Percentiles rank a stretch among this genome's conserved stretches.
Conservation (phyloP, 768 basidiomycete genomes). For the Pholiota molesta region DNA sequence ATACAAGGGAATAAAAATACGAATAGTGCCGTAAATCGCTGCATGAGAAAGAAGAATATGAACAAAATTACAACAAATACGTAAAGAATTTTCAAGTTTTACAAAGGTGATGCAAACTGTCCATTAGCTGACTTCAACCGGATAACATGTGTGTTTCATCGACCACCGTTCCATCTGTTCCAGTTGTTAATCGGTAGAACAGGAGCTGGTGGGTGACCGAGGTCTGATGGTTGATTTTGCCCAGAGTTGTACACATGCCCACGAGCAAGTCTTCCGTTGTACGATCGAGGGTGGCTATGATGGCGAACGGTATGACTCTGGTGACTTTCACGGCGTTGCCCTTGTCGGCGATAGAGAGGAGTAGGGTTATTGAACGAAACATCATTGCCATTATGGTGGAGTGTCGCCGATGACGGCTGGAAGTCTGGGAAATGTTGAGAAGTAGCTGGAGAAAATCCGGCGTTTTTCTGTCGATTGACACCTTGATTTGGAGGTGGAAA, state of each 20-base stretch:
- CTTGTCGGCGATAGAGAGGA: conserved; percentile 26
- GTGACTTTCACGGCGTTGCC: conserved; percentile 20
- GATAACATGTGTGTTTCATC: conserved; percentile 17
- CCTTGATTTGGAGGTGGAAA: conserved; percentile 3
- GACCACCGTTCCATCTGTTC: conserved; percentile 35
- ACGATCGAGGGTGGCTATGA: conserved; percentile 20
- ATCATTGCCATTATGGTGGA: conserved; percentile 15
- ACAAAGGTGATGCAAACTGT: not conserved
- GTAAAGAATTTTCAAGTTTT: conserved; percentile 6
- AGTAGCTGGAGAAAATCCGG: conserved; percentile 13
- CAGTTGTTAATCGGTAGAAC: conserved; percentile 28
- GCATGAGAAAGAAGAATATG: not conserved
- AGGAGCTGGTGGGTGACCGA: conserved; percentile 18
- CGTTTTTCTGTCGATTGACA: conserved; percentile 10
- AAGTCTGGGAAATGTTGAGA: conserved; percentile 14
- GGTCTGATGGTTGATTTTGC: conserved; percentile 13
- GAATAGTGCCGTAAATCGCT: not conserved
- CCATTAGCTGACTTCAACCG: not conserved
- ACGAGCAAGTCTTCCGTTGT: conserved; percentile 20
- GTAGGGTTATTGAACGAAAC: conserved; percentile 10
- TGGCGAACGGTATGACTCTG: conserved; percentile 16
- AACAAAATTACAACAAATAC: conserved; percentile 9
- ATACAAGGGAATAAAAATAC: conserved; percentile 4
- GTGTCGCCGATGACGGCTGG: conserved; percentile 9
- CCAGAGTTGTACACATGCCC: conserved; percentile 20